Base-by-base conservation (phyloP, 768 basidiomycete genomes). In the Mycena albidolilacea region DNA sequence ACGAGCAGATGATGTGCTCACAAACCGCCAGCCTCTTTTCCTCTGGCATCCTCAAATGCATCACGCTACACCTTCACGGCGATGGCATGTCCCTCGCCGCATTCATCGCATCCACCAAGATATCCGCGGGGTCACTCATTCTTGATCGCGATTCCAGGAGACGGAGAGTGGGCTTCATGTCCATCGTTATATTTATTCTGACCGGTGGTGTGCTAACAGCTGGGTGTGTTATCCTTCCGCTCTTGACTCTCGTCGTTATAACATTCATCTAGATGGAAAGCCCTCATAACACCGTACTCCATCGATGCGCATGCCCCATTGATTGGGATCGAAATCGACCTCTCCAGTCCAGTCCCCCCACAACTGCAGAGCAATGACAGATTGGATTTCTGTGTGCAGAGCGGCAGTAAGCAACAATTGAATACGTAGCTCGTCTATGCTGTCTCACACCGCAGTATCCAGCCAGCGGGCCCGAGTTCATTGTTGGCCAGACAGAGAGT, bases 401-500 rank as follows among this genome's bases (percentile, higher is more conserved):
- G 11, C 15, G 38, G 65, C 14, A 58, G 65, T 58, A n/a, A 14
- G 65, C 41, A 43, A 12, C 4, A 43, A 43, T 43, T 43, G 12
- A 10, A 9, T 43, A 43, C 41, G 41, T 43, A 43, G 41, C 10
- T 67, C 7, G 17, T 54, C 50, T 21, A n/a, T 59, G 5, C 57
- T 14, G 6, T 17, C 30, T 59, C 57, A 17, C 37, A 58, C 57
- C 17, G 5, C 11, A 12, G 35, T 9, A 12, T n/a, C 4, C 19
- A 67, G 54, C 12, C 17, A 67, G 15, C 48, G 4, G 23, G 21
- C 8, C 39, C 54, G 54, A 38, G 10, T 52, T 37, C 35, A 43
- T 57, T n/a, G 30, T 48, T 15, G 58, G 66, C 57, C 66, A 60
- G 17, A 59, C 66, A 41, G 66, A 60, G 8, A 67, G 66, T 30